Base-by-base conservation (phyloP, 306 rosid genomes). In the Comarum palustre region DNA sequence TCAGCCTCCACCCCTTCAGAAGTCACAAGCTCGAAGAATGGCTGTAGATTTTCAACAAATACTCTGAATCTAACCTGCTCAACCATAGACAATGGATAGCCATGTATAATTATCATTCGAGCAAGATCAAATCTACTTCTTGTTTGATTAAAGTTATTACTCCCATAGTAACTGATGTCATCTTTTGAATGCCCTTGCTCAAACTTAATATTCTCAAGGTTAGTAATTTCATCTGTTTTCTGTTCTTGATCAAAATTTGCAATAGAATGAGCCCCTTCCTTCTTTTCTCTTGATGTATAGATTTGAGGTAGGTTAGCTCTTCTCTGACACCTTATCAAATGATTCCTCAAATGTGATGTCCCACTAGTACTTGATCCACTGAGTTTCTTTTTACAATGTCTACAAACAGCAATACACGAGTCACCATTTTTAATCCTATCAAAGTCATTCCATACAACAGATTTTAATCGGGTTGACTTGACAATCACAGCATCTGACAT, bases 311-410 rank as follows among this genome's bases (percentile, higher is more conserved):
- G 84, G 75, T 75, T 78, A 66, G 93, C 78, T 80, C 96, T 86
- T 84, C 96, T 90, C 82, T 92, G 97, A 75, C 99, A 95, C 87
- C 99, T 84, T 74, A 88, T 83, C 64, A 95, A 88, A 82, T 95
- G 99, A 80, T 95, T 95, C 83, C 99, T 88, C 79, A 95, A 78
- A 87, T 95, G 99, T n/a, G 99, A 95, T 64, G 97, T 95, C 78
- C 99, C 97, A 70, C 99, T 95, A 51, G 96, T 86, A 81, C 99
- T 95, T 69, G 99, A 95, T 71, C 99, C 99, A 64, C 99, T 95
- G 81, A 95, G 87, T 79, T 84, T 95, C 96, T 95, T 95, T 75
- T 88, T 95, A 80, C 99, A 95, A 67, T 95, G 99, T 86, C 93
- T 87, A 79, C 99, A 95, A 51, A 95, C 86, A 66, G 99, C 99